A percentile compares a stretch with the other conserved stretches of the same genome.
These are phyloP conservation scores for Arthrocladium fulminans DNA, from an alignment of 2,329 filamentous ascomycete species.

Conservation along the genomic window DNA sequence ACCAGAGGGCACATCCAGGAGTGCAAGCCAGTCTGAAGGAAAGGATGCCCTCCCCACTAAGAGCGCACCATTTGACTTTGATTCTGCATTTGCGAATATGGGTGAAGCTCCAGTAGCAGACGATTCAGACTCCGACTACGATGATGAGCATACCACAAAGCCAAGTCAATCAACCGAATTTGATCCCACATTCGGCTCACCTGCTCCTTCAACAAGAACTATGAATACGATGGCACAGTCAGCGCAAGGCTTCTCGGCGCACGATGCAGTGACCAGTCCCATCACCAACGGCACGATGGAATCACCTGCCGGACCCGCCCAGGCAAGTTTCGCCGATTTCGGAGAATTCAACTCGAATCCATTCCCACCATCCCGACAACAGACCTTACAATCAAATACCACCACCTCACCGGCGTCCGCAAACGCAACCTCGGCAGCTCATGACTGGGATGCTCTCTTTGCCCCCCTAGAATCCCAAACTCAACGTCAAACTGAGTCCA, in stretches of 20 bases:
- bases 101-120: conserved; percentile 38
- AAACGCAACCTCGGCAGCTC: conserved; percentile 38
- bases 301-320: conserved; percentile 23
- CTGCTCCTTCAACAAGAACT: conserved; percentile 28
- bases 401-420: conserved; percentile 34
- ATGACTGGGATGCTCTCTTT: conserved; percentile 96
- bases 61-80: conserved; percentile 35
- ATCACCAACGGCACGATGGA: conserved; percentile 21
- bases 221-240: conserved; percentile 22
- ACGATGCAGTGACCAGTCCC: conserved; percentile 18
- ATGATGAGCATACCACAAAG: conserved; percentile 28
- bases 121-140: conserved; percentile 29
- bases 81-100: conserved; percentile 38
- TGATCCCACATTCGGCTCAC: conserved; percentile 40
- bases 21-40: conserved; percentile 10
- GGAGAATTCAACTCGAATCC: conserved; percentile 35
- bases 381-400: conserved; percentile 16
- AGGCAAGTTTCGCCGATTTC: conserved; percentile 30
- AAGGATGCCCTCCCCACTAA: conserved; percentile 26
- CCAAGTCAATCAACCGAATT: conserved; percentile 26
- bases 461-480: conserved; percentile 33
- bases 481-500: conserved; percentile 34
- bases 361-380: conserved; percentile 1
- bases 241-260: neutral
- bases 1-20: conserved; percentile 16